A percentile compares a stretch with the other conserved stretches of the same genome.
Conservation (phyloP, 768 basidiomycete species). For the Hortiboletus flavorubellus region DNA sequence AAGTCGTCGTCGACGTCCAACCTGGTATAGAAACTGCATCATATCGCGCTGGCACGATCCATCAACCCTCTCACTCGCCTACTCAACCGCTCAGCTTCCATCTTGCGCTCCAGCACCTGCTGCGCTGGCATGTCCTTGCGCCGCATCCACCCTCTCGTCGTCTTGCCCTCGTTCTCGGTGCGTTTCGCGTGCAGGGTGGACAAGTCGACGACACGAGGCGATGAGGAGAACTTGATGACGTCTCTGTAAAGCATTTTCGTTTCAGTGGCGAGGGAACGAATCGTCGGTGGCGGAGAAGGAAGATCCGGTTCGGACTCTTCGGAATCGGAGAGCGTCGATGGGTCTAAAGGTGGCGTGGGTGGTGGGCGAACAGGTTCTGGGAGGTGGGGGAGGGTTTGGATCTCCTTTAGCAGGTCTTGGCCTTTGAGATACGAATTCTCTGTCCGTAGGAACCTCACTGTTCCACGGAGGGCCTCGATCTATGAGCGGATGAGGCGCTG, state of each 20-base stretch:
- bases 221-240: conserved; percentile 80
- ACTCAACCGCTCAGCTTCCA: conserved; percentile 71
- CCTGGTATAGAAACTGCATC: neutral
- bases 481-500: conserved; percentile 30
- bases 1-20: too few relatives aligned
- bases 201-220: conserved; percentile 84
- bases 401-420: conserved; percentile 82
- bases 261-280: conserved; percentile 73
- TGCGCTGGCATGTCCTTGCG: conserved; percentile 78
- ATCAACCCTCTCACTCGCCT: conserved; percentile 67
- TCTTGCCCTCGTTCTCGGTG: conserved; percentile 41
- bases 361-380: conserved; percentile 44
- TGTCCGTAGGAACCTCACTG: conserved; percentile 86
- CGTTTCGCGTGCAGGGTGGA: conserved; percentile 54
- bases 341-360: conserved; percentile 64
- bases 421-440: conserved; percentile 95
- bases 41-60: conserved; percentile 50
- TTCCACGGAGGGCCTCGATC: conserved; percentile 89
- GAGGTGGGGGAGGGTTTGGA: conserved; percentile 71
- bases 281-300: conserved; percentile 42
- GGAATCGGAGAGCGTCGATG: conserved; percentile 65
- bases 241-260: conserved; percentile 87
- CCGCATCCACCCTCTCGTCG: conserved; percentile 68
- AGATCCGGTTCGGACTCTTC: conserved; percentile 56
- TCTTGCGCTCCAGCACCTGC: conserved; percentile 73